phyloP scores from a whole-genome alignment of 768 basidiomycete genomes.

The Boletellus ananas region DNA sequence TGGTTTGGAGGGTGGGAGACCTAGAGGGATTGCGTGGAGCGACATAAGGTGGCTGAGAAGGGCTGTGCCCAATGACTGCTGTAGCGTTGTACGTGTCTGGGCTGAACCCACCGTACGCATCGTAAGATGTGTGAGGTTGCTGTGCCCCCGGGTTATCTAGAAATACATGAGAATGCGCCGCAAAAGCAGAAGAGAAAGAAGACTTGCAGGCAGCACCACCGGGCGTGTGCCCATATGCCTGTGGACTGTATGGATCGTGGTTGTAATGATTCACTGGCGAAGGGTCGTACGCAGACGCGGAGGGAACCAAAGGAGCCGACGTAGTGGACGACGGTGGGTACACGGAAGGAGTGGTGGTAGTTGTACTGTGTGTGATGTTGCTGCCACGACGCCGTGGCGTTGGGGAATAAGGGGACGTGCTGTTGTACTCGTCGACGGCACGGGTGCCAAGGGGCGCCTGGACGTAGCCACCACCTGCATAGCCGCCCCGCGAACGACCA shows the following conservation, averaged over 20 bases:
- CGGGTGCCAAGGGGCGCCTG: slow-evolving; percentile 61
- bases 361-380: slow-evolving; percentile 37
- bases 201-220: slow-evolving; percentile 54
- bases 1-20: slow-evolving; percentile 28
- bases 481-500: slow-evolving; percentile 32
- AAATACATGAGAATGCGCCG: slow-evolving; percentile 2
- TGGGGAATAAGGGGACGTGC: slow-evolving; percentile 44
- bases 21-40: slow-evolving; percentile 12
- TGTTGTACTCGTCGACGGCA: slow-evolving; percentile 75
- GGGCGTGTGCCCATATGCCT: slow-evolving; percentile 50
- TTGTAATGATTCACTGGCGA: slow-evolving; percentile 19
- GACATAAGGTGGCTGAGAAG: slow-evolving; percentile 15
- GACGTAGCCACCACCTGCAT: slow-evolving; percentile 57
- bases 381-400: slow-evolving; percentile 39
- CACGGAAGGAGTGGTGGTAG: slow-evolving; percentile 37
- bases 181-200: not conserved
- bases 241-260: slow-evolving; percentile 27
- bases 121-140: slow-evolving; percentile 49
- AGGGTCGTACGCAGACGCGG: slow-evolving; percentile 18
- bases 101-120: slow-evolving; percentile 44
- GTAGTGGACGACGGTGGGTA: slow-evolving; percentile 33
- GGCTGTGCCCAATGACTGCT: slow-evolving; percentile 11
- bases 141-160: slow-evolving; percentile 55
- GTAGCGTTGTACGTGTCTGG: slow-evolving; percentile 40
- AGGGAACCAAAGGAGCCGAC: slow-evolving; percentile 12